phyloP scores from a whole-genome alignment of 2,329 filamentous ascomycete genomes.

The Pyrenophora teres region DNA sequence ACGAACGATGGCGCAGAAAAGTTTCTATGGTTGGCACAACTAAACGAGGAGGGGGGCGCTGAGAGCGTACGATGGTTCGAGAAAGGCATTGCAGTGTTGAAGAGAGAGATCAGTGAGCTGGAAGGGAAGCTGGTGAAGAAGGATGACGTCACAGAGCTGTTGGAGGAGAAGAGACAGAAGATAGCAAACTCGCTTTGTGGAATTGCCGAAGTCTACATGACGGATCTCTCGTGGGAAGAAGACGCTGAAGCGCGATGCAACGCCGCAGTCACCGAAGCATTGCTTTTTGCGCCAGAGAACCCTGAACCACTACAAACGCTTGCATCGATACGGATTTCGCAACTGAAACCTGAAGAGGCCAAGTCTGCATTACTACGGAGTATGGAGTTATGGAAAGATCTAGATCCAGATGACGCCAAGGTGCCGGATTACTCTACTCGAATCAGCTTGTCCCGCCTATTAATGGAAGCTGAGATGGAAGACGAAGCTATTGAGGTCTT shows the following conservation, averaged over 20 bases:
- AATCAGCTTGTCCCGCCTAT: constrained; percentile 79
- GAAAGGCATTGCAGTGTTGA: constrained; percentile 72
- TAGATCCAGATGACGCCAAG: constrained; percentile 70
- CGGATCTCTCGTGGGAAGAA: constrained; percentile 87
- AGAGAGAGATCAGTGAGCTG: constrained; percentile 70
- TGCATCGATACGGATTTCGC: constrained; percentile 91
- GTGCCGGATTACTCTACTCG: constrained; percentile 86
- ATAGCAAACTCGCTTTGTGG: constrained; percentile 91
- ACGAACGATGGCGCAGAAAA: constrained; percentile 87
- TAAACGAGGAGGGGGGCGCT: constrained; percentile 68
- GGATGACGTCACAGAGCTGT: constrained; percentile 38
- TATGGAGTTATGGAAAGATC: constrained; percentile 79
- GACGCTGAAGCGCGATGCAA: constrained; percentile 92
- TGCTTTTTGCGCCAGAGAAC: constrained; percentile 77
- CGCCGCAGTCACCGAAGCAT: constrained; percentile 84
- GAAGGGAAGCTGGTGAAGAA: constrained; percentile 52
- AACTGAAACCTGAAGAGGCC: constrained; percentile 78
- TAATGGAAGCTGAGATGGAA: constrained; percentile 90
- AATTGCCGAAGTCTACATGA: constrained; percentile 98
- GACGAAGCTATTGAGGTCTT: constrained; percentile 83
- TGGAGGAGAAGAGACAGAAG: constrained; percentile 76
- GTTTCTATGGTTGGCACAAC: constrained; percentile 91
- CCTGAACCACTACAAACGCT: constrained; percentile 95
- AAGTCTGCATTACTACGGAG: constrained; percentile 77
- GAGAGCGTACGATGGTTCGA: constrained; percentile 67